Evolutionary conservation across 192 early-diverging fungal genomes (phyloP), one percentile per base, ranked within the genome.

Genomic region (Phycomyces blakesleeanus): DNA sequence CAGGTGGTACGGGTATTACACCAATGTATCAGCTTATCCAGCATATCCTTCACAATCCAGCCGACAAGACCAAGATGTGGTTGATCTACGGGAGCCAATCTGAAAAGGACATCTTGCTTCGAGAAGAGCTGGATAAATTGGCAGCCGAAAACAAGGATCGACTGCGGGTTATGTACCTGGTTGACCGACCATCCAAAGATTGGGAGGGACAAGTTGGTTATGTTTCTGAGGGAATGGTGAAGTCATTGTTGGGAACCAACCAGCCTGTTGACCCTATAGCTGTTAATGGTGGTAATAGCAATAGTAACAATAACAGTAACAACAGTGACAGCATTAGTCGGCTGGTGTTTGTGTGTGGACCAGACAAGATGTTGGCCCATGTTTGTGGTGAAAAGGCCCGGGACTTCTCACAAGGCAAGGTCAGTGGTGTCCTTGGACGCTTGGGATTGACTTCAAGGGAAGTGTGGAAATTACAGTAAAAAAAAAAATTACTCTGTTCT

Each of bases 1-100:
- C 87, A 44, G 89, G 89, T 68, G 89, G 89, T n/a, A 89, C 89
- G 1, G 89, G 89, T n/a, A 84, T 89, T 20, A 82, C 89, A 4
- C 88, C 88, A 37, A 81, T 91, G 77, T 78, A 85, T 65, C 82
- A 87, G 63, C 66, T 87, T 12, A 83, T 85, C 5, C 71, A 77
- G 21, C 73, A 67, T 2, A 75, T 78, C 16, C 61, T 89, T 20
- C 55, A 60, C 14, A 62, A 85, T 39, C 63, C 76, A 0, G 41
- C 55, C 2, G 78, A 83, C 55, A 66, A 61, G 22, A 83, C 75
- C 55, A 76, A 70, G 24, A 51, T 82, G 21, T 78, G 81, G 50
- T 56, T 84, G 9, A 55, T 84, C 40, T 84, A 83, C 52, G 81
- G 76, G 0, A 76, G 74, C 25, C 73, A 71, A 29, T 62, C 75